Evolutionary conservation across 768 basidiomycete genomes (phyloP).

Genomic region (Termitomyces sp.): DNA sequence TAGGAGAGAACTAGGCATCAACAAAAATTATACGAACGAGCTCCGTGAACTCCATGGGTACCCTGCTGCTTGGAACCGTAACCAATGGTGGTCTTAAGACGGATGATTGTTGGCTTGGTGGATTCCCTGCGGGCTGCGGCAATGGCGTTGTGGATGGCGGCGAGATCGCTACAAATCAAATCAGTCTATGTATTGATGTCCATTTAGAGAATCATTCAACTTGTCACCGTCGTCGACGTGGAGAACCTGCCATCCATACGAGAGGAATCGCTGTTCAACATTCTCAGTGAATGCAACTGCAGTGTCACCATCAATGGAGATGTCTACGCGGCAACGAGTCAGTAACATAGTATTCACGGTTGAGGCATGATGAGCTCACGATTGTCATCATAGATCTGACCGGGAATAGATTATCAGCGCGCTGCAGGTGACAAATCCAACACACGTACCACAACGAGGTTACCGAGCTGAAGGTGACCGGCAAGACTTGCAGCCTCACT

Average conservation of each 20-base stretch:
- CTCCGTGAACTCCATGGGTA: conserved; percentile 91
- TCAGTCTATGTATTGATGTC: neutral
- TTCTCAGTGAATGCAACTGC: conserved; percentile 92
- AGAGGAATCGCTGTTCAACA: conserved; percentile 80
- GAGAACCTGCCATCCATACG: conserved; percentile 95
- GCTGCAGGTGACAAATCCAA: neutral
- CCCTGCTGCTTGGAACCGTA: conserved; percentile 92
- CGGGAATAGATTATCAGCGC: conserved; percentile 7
- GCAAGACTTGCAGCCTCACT: conserved; percentile 89
- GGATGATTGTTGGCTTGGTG: conserved; percentile 84
- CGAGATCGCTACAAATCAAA: conserved; percentile 57
- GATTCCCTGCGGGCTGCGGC: conserved; percentile 71
- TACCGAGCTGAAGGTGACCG: conserved; percentile 91
- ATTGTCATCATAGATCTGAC: conserved; percentile 92
- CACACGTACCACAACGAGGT: conserved; percentile 78
- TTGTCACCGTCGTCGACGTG: conserved; percentile 76
- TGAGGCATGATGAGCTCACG: conserved; percentile 45
- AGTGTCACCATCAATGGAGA: conserved; percentile 95
- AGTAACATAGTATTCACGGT: conserved; percentile 4
- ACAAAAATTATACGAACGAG: conserved; percentile 56
- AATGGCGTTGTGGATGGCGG: conserved; percentile 75
- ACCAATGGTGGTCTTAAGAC: conserved; percentile 86
- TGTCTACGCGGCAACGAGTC: conserved; percentile 47
- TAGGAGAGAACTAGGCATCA: neutral
- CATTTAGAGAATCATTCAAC: conserved; percentile 33